A percentile compares a stretch with the other conserved stretches of the same genome.
Conservation (phyloP, 116 monocot species). For the Phalaenopsis hybrid region DNA sequence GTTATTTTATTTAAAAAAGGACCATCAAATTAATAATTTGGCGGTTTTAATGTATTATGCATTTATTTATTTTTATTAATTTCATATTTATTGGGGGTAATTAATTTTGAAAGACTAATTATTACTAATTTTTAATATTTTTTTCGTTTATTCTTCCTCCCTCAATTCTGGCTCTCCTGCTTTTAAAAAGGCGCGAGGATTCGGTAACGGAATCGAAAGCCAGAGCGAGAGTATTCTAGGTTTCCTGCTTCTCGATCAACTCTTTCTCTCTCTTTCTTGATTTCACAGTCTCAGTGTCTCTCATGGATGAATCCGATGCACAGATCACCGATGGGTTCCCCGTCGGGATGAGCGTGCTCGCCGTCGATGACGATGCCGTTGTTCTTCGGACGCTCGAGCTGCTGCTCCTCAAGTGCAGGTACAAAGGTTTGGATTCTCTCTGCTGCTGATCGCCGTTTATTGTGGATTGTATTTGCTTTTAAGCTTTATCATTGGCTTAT, state of each 20-base stretch:
- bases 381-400: constrained; percentile 1
- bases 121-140: background rate
- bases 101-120: background rate
- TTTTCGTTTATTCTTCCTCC: background rate
- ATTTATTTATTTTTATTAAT: too few species aligned
- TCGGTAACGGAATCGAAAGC: background rate
- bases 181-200: background rate
- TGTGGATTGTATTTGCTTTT: background rate
- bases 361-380: background rate
- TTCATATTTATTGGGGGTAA: background rate
- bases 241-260: too few species aligned
- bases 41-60: too few species aligned
- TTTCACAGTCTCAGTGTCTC: too few species aligned
- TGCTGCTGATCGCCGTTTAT: background rate
- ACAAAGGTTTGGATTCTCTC: background rate
- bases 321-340: background rate
- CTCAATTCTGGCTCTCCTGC: background rate
- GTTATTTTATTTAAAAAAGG: too few species aligned
- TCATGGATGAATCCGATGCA: background rate
- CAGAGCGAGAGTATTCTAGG: background rate
- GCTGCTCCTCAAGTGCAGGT: background rate
- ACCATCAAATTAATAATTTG: too few species aligned
- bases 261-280: too few species aligned
- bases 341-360: constrained; percentile 1
- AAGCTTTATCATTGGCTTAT: background rate